phyloP scores from a whole-genome alignment of 2,329 filamentous ascomycete genomes.

The Sporothrix curviconia region DNA sequence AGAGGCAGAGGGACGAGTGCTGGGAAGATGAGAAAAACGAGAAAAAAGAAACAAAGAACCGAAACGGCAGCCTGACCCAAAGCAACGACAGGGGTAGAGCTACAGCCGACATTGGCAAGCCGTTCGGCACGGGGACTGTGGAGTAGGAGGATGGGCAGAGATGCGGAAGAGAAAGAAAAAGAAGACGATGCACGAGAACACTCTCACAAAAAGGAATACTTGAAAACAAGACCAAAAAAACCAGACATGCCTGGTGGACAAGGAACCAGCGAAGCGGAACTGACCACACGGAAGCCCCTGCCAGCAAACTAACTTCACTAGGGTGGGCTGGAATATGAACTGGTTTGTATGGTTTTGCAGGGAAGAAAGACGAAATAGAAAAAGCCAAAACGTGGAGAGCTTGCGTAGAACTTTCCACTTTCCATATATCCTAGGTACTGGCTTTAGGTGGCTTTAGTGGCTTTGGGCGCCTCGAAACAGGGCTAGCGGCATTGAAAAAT shows the following conservation, averaged over 20 bases:
- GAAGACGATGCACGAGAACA: background rate
- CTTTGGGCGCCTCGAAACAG: no score
- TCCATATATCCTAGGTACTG: no score
- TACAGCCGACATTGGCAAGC: background rate
- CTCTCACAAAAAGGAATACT: background rate
- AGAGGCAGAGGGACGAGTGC: background rate
- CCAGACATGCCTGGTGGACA: background rate
- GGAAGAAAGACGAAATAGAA: background rate
- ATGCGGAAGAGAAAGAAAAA: background rate
- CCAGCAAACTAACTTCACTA: no score
- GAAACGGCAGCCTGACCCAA: background rate
- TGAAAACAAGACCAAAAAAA: background rate
- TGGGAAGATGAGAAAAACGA: background rate
- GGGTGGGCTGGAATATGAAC: no score
- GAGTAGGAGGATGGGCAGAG: no score
- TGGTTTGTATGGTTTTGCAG: no score
- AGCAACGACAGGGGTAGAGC: background rate
- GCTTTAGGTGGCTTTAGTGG: no score
- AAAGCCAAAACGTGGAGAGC: no score
- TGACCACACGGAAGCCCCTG: background rate
- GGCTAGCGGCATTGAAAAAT: no score
- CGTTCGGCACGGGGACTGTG: background rate
- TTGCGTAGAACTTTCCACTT: no score
- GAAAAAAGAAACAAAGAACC: background rate
- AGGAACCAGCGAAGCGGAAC: constrained; percentile 5